phyloP scores from a whole-genome alignment of 345 rosid genomes.

The Ceriops tagal region DNA sequence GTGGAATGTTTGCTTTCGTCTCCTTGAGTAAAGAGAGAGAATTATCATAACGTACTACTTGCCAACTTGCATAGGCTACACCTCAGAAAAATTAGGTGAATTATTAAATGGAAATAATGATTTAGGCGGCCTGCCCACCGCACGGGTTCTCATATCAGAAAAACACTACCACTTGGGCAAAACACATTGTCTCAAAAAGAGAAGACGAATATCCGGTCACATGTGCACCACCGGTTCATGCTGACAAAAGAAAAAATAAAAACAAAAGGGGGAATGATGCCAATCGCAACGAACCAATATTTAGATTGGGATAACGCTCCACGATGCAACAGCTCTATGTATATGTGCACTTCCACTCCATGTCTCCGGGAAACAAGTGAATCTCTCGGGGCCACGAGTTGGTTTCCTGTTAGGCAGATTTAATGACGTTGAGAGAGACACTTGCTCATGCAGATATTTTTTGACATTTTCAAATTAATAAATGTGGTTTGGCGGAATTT shows the following conservation, averaged over 20 bases:
- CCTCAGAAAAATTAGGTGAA: conserved; percentile 16
- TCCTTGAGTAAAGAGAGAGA: neutral
- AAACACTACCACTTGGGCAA: conserved; percentile 7
- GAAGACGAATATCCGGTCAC: conserved; percentile 6
- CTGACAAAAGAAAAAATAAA: neutral
- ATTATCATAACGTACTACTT: conserved; percentile 3
- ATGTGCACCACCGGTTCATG: conserved; percentile 26
- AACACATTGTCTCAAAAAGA: conserved; percentile 9
- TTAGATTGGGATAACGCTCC: neutral
- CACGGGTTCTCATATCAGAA: conserved; percentile 7
- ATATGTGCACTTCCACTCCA: neutral
- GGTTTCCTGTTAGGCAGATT: too few relatives aligned
- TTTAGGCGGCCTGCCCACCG: conserved; percentile 29
- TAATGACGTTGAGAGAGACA: too few relatives aligned
- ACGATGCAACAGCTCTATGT: neutral
- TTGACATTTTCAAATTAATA: too few relatives aligned
- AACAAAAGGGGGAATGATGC: too few relatives aligned
- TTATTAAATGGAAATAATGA: conserved; percentile 21
- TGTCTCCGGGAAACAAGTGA: neutral
- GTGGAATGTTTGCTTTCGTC: conserved; percentile 18
- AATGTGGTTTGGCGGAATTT: too few relatives aligned
- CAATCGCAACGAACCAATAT: too few relatives aligned
- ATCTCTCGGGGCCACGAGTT: too few relatives aligned
- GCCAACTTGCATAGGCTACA: conserved; percentile 9
- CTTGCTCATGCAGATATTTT: too few relatives aligned